Evolutionary conservation across 192 early-diverging fungal genomes (phyloP), one percentile per base, ranked within the genome.

Genomic region (Coemansia sp.): DNA sequence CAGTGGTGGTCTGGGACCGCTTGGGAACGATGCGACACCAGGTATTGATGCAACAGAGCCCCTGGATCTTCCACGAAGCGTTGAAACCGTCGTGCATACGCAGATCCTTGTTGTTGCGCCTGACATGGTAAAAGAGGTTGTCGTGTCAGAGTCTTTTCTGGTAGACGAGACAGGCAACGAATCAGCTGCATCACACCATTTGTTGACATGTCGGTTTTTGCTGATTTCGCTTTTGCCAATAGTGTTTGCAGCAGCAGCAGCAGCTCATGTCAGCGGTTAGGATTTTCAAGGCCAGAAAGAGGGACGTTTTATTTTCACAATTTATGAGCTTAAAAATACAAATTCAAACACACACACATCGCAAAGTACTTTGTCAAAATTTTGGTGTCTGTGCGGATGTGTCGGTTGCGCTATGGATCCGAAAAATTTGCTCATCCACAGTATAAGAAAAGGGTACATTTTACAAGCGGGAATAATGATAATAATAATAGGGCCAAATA

Each of bases 61-160:
- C 1, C 27, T 34, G 27, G 40, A 50, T 29, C 28, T 23, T 28
- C 36, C 61, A 20, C 31, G 48, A 15, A 53, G 60, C 50, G 36
- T 25, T 14, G 60, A 64, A 22, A 64, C 62, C n/a, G 53, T 64
- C 7, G 38, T 64, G 13, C 62, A 34, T 17, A 64, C 62, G 28
- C 62, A 64, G 53, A 55, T 64, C 44, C 38, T 64, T 13, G 62
- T 64, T 11, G 62, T 64, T 40, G 62, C 62, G 4, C 53, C 62
- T 28, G 62, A 54, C 52, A 30, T 28, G 33, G 14, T 54, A 5
- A n/a, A 54, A 17, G 29, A 47, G 42, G 28, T 64, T 25, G 11
- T 55, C 4, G 37, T 64, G 5, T 29, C 52, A 3, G 62, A 64
- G 40, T 53, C 53, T 33, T 27, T 52, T 2, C 9, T 10, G 9